phyloP scores from a whole-genome alignment of 2,329 filamentous ascomycete species.

The Grosmannia serpens region DNA sequence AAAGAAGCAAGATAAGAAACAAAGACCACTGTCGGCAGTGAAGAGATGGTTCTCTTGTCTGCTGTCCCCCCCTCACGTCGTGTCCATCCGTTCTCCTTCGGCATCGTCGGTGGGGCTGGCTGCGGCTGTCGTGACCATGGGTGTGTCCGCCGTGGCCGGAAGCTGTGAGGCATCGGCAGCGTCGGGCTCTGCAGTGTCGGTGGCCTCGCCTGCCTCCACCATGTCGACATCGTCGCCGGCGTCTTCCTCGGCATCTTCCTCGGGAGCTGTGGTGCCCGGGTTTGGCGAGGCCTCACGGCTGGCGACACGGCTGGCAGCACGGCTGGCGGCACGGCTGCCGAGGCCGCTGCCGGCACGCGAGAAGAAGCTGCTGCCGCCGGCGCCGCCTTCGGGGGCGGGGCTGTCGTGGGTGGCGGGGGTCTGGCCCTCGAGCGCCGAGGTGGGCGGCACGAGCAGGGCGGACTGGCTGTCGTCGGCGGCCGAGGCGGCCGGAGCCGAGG shows the following conservation, averaged over 20 bases:
- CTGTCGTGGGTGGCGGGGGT: neutral
- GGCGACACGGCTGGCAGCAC: constrained; percentile 16
- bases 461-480: constrained; percentile 31
- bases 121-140: neutral
- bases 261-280: constrained; percentile 18
- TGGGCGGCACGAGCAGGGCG: constrained; percentile 30
- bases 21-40: neutral
- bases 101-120: constrained; percentile 24
- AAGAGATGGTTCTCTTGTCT: neutral
- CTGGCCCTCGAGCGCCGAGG: neutral
- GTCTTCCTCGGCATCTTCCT: constrained; percentile 1
- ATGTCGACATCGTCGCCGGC: constrained; percentile 47
- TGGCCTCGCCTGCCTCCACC: constrained; percentile 31
- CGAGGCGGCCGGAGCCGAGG: neutral
- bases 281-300: constrained; percentile 24
- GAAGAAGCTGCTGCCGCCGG: constrained; percentile 20
- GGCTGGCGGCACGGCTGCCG: constrained; percentile 17
- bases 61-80: constrained; percentile 19
- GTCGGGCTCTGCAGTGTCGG: neutral
- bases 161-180: neutral
- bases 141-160: too few species aligned
- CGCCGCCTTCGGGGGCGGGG: constrained; percentile 7
- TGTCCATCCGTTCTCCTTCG: constrained; percentile 57
- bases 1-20: neutral
- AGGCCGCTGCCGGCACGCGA: constrained; percentile 26